Evolutionary conservation across 208 protist species (phyloP).

Genomic region (Strigomonas culicis): DNA sequence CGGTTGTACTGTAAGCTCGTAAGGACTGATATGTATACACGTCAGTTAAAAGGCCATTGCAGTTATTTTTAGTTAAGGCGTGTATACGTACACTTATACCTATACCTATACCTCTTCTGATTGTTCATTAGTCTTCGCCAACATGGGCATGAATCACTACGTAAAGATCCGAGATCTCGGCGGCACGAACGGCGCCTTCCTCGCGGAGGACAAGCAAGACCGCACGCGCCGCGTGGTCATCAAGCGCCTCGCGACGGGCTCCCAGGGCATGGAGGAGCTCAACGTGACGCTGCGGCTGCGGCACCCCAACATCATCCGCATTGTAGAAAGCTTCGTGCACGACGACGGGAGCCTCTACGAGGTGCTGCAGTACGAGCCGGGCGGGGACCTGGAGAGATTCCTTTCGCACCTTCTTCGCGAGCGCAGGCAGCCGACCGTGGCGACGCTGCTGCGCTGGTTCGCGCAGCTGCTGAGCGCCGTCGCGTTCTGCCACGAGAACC

Average conservation of each 20-base stretch:
- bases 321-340: constrained; percentile 63
- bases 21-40: too few relatives aligned
- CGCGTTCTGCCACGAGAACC: constrained; percentile 72
- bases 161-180: constrained; percentile 63
- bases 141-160: constrained; percentile 88
- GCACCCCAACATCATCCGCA: constrained; percentile 76
- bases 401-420: constrained; percentile 34
- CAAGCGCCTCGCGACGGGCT: constrained; percentile 65
- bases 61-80: too few relatives aligned
- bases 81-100: too few relatives aligned
- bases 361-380: constrained; percentile 74
- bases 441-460: constrained; percentile 67
- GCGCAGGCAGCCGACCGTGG: constrained; percentile 40
- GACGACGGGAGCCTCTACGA: constrained; percentile 72
- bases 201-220: constrained; percentile 63
- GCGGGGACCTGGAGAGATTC: constrained; percentile 76
- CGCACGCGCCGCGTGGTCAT: constrained; percentile 61
- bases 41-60: too few relatives aligned
- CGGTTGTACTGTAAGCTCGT: too few relatives aligned
- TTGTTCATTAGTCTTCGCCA: neutral
- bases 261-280: constrained; percentile 70
- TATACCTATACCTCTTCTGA: too few relatives aligned
- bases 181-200: constrained; percentile 71
- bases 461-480: constrained; percentile 74
- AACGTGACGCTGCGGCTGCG: constrained; percentile 69